Evolutionary conservation across 805 yeast species (phyloP).

Genomic region (Zygoascus ofunaensis): DNA sequence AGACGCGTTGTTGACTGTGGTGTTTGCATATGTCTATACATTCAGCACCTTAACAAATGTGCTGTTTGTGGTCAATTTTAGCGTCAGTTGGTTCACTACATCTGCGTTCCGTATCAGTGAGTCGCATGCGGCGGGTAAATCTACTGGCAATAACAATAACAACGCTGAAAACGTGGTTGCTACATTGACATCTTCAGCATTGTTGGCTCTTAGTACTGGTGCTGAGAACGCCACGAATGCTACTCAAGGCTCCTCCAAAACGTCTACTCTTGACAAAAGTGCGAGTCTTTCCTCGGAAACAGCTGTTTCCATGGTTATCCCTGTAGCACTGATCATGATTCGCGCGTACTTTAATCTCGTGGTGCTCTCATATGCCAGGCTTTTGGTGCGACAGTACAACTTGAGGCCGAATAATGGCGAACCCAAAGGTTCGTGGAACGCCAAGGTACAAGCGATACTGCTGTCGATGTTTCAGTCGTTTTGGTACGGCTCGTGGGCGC

Average conservation of each 20-base stretch:
- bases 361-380: slow-evolving; percentile 47
- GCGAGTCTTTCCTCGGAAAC: slow-evolving; percentile 27
- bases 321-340: slow-evolving; percentile 36
- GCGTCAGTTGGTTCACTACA: slow-evolving; percentile 56
- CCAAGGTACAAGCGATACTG: slow-evolving; percentile 24
- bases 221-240: not conserved
- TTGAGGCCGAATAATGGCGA: slow-evolving; percentile 29
- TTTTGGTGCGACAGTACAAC: slow-evolving; percentile 37
- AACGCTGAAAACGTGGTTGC: not conserved
- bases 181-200: slow-evolving; percentile 2
- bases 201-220: slow-evolving; percentile 5
- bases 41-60: slow-evolving; percentile 60
- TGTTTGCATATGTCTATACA: slow-evolving; percentile 53
- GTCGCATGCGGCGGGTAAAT: not conserved
- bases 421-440: slow-evolving; percentile 25
- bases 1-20: slow-evolving; percentile 50
- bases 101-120: not conserved
- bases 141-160: not conserved
- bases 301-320: slow-evolving; percentile 41
- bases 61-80: slow-evolving; percentile 65
- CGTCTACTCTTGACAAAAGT: slow-evolving; percentile 12
- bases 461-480: slow-evolving; percentile 24
- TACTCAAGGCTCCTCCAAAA: not conserved
- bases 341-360: slow-evolving; percentile 49
- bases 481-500: slow-evolving; percentile 21